Conservation (phyloP, 495 filamentous ascomycete genomes). For the Extremus antarcticus region DNA sequence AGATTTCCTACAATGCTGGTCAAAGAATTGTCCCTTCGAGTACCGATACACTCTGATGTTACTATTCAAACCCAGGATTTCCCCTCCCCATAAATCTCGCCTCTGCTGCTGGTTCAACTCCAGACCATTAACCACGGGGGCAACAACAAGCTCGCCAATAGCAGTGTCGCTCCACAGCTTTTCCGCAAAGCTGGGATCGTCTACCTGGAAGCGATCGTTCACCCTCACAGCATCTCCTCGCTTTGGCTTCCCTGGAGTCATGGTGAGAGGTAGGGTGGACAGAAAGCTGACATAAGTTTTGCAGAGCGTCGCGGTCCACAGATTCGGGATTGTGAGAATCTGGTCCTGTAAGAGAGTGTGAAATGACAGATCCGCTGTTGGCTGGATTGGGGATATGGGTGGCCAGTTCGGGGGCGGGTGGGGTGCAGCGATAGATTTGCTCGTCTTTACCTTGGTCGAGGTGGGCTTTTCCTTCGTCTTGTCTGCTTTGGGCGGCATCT, state of each 20-base stretch:
- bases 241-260: slow-evolving; percentile 76
- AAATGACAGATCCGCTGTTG: slow-evolving; percentile 51
- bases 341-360: slow-evolving; percentile 50
- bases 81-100: slow-evolving; percentile 60
- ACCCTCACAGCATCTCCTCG: slow-evolving; percentile 75
- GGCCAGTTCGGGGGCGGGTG: slow-evolving; percentile 58
- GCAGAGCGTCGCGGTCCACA: slow-evolving; percentile 72
- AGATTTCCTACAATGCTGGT: slow-evolving; percentile 75
- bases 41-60: slow-evolving; percentile 94
- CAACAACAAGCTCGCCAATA: slow-evolving; percentile 28
- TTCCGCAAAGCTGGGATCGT: slow-evolving; percentile 65
- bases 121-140: slow-evolving; percentile 15
- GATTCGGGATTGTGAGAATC: slow-evolving; percentile 64
- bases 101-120: slow-evolving; percentile 24
- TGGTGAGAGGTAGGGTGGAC: slow-evolving; percentile 58
- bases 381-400: slow-evolving; percentile 59
- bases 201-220: slow-evolving; percentile 82
- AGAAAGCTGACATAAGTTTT: slow-evolving; percentile 73
- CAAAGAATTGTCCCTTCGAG: slow-evolving; percentile 74
- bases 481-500: slow-evolving; percentile 18
- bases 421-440: not conserved
- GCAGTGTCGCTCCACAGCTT: slow-evolving; percentile 42
- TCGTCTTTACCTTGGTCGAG: not conserved
- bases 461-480: slow-evolving; percentile 1
- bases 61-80: slow-evolving; percentile 74